A percentile compares a stretch with the other conserved stretches of the same genome.
These are phyloP conservation scores for Mollisia scopiformis DNA, from an alignment of 2,329 filamentous ascomycete genomes.

Conservation along the genomic window DNA sequence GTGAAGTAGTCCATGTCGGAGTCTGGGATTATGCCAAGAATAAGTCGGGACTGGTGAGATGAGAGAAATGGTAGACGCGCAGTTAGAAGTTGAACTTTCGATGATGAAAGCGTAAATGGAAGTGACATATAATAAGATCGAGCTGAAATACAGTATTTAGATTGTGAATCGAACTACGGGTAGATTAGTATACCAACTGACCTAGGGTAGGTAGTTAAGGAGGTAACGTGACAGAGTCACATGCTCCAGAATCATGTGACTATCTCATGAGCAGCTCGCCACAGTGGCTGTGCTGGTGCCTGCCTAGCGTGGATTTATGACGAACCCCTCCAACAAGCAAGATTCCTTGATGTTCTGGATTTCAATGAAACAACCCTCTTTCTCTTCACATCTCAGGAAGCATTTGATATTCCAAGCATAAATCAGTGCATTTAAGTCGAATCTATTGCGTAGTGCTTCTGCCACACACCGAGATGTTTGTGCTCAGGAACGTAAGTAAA, in stretches of 20 bases:
- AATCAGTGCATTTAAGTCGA: neutral
- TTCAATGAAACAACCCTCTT: neutral
- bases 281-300: neutral
- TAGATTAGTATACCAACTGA: no score
- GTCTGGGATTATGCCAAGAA: no score
- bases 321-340: conserved; percentile 14
- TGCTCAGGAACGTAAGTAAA: conserved; percentile 49
- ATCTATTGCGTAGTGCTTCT: neutral
- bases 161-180: no score
- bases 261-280: neutral
- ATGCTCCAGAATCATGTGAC: neutral
- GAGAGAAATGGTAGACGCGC: no score
- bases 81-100: no score
- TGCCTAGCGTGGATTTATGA: neutral
- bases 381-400: neutral
- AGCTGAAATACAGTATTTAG: no score
- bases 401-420: neutral
- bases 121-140: no score
- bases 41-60: no score
- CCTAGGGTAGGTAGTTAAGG: no score
- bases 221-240: no score
- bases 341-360: conserved; percentile 3
- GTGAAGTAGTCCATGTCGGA: no score
- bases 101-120: no score
- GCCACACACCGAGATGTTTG: conserved; percentile 40